phyloP scores from a whole-genome alignment of 2,329 filamentous ascomycete species.

The Colletotrichum eremochloae region DNA sequence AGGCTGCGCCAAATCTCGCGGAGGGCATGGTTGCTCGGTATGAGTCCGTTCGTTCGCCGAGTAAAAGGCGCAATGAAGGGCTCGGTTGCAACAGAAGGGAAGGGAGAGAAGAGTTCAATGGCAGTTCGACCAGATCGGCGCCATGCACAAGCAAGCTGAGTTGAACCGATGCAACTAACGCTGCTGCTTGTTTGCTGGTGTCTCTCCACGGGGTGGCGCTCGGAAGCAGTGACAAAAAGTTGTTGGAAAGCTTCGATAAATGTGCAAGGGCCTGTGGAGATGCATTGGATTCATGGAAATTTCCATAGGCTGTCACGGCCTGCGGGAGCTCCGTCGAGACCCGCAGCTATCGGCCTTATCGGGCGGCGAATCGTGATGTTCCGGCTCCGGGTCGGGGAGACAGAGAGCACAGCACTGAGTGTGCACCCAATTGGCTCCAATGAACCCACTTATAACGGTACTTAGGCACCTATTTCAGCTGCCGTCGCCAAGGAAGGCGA shows the following conservation, averaged over 20 bases:
- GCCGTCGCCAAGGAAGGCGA: too few relatives aligned
- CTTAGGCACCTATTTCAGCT: not conserved
- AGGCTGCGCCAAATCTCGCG: constrained; percentile 42
- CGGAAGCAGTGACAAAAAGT: constrained; percentile 20
- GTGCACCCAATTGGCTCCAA: not conserved
- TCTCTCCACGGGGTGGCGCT: constrained; percentile 23
- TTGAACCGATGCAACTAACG: not conserved
- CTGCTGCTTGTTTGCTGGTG: constrained; percentile 4
- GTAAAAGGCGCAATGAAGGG: not conserved
- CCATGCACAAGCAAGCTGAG: not conserved
- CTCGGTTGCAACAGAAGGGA: not conserved
- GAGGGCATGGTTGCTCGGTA: constrained; percentile 27
- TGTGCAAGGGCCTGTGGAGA: constrained; percentile 38
- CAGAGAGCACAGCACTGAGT: not conserved
- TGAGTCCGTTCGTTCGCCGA: constrained; percentile 20
- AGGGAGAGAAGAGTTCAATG: not conserved
- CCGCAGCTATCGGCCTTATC: constrained; percentile 41
- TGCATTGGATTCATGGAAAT: constrained; percentile 43
- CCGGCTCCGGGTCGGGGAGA: constrained; percentile 14
- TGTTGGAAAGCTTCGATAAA: constrained; percentile 37
- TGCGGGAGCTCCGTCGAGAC: constrained; percentile 42
- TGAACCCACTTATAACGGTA: too few relatives aligned
- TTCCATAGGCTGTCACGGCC: constrained; percentile 33
- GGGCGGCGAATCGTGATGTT: constrained; percentile 35
- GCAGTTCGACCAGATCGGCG: not conserved